A percentile compares a stretch with the other conserved stretches of the same genome.
Conservation (phyloP, 495 filamentous ascomycete species). For the Letharia columbiana region DNA sequence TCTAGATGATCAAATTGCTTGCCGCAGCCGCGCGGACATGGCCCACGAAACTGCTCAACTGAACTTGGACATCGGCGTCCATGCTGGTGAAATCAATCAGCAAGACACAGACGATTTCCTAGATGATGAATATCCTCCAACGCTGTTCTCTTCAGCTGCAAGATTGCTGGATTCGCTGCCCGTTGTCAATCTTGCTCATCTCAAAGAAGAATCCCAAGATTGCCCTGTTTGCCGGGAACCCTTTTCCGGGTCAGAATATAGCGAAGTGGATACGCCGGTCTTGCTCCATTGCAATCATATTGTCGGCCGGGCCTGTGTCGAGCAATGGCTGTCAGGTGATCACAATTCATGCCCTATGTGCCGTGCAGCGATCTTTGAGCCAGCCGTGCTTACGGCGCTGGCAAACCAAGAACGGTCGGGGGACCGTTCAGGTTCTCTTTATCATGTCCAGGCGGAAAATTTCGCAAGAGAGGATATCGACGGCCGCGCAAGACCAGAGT, state of each 20-base stretch:
- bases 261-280: background rate
- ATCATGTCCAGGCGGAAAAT: too few species aligned
- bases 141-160: background rate
- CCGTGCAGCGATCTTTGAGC: background rate
- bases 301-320: background rate
- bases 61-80: too few species aligned
- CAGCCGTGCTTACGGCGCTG: background rate
- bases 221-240: background rate
- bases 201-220: background rate
- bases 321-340: background rate
- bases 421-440: too few species aligned
- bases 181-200: background rate
- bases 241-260: background rate
- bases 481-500: too few species aligned
- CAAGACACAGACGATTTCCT: too few species aligned
- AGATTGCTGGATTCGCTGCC: background rate
- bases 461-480: too few species aligned
- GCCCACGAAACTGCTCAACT: too few species aligned
- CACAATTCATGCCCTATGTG: background rate
- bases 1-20: too few species aligned
- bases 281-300: background rate
- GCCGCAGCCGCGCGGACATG: too few species aligned
- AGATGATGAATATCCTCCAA: background rate
- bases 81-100: too few species aligned
- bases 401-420: too few species aligned